A percentile compares a stretch with the other conserved stretches of the same genome.
Conservation (phyloP, 257 asterid species). For the Solanum bukasovii region DNA sequence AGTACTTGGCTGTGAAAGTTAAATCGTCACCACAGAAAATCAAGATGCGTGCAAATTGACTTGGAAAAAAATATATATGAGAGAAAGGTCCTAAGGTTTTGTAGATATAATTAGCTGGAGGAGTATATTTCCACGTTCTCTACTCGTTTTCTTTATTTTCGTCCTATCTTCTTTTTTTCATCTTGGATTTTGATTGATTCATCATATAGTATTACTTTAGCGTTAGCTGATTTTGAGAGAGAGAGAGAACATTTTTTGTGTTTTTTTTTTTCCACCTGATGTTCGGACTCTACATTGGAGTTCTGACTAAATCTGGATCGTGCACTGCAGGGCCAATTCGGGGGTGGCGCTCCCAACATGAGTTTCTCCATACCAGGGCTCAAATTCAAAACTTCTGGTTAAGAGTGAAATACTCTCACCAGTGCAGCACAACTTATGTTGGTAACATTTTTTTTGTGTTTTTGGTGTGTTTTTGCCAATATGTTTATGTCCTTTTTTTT, state of each 20-base stretch:
- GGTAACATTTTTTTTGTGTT: background rate
- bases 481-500: background rate
- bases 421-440: too few species aligned
- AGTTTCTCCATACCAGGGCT: too few species aligned
- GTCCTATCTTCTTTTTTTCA: too few species aligned
- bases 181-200: background rate
- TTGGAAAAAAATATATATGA: too few species aligned
- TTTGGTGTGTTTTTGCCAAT: background rate
- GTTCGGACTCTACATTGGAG: too few species aligned
- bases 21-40: too few species aligned
- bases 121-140: background rate
- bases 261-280: too few species aligned
- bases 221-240: background rate
- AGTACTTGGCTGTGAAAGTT: background rate
- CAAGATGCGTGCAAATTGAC: too few species aligned
- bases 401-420: too few species aligned
- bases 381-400: rapidly evolving
- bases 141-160: background rate
- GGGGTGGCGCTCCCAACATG: too few species aligned
- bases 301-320: too few species aligned
- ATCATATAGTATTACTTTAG: background rate
- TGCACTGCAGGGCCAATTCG: rapidly evolving
- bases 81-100: background rate
- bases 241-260: background rate
- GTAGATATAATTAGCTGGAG: background rate